Percentiles rank a stretch among this genome's conserved stretches.
Evolutionary conservation across 805 yeast genomes (phyloP).

Genomic region (Candida maltosa): DNA sequence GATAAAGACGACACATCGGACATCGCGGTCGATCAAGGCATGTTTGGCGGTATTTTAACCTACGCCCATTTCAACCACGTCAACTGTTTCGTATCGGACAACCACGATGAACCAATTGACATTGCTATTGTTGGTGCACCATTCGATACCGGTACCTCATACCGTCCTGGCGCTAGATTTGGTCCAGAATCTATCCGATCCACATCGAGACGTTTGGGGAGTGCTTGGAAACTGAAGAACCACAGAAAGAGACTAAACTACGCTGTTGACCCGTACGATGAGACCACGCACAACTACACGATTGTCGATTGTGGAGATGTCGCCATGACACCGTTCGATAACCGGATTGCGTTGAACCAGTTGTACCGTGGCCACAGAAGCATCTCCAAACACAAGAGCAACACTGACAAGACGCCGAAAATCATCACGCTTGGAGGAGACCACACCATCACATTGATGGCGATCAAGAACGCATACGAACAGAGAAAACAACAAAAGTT

Average conservation of each 20-base stretch:
- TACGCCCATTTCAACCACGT: slow-evolving; percentile 71
- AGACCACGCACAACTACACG: slow-evolving; percentile 34
- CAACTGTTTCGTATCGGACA: slow-evolving; percentile 51
- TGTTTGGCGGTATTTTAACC: slow-evolving; percentile 58
- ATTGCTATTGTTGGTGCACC: slow-evolving; percentile 78
- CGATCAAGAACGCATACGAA: slow-evolving; percentile 53
- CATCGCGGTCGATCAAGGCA: slow-evolving; percentile 12
- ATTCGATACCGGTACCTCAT: slow-evolving; percentile 78
- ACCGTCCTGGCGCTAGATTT: slow-evolving; percentile 78
- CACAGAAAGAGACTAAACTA: slow-evolving; percentile 57
- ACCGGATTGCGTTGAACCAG: slow-evolving; percentile 48
- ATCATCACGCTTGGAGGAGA: slow-evolving; percentile 79
- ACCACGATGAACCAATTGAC: slow-evolving; percentile 46
- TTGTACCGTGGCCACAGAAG: slow-evolving; percentile 54
- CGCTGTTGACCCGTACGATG: slow-evolving; percentile 51
- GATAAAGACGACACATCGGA: slow-evolving; percentile 34
- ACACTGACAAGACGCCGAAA: slow-evolving; percentile 41
- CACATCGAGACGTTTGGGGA: slow-evolving; percentile 51
- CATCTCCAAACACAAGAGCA: slow-evolving; percentile 39
- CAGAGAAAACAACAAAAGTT: slow-evolving; percentile 57
- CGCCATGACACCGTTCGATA: slow-evolving; percentile 60
- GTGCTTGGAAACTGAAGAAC: slow-evolving; percentile 32
- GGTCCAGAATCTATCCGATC: slow-evolving; percentile 73
- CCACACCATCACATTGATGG: slow-evolving; percentile 73
- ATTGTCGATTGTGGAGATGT: slow-evolving; percentile 57